These are phyloP conservation scores for Fragaria ananassa DNA, from an alignment of 306 rosid genomes.

Conservation along the genomic window DNA sequence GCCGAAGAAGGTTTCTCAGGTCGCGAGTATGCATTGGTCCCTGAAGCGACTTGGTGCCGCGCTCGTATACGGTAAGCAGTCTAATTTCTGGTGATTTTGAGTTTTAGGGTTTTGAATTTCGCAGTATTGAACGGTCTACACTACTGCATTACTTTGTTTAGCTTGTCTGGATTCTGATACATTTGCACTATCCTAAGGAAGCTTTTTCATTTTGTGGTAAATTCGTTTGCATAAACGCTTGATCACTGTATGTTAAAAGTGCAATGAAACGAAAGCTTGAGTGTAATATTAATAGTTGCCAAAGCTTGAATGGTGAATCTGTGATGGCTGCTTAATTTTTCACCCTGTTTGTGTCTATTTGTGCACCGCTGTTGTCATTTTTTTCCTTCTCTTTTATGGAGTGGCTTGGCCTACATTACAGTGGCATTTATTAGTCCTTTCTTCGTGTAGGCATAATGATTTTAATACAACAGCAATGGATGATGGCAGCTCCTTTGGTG, in stretches of 20 bases:
- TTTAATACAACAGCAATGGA: slow-evolving; percentile 38
- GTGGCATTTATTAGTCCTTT: slow-evolving; percentile 18
- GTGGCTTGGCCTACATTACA: slow-evolving; percentile 7
- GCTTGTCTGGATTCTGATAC: neutral
- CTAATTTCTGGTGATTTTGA: neutral
- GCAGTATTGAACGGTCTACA: neutral
- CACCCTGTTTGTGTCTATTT: neutral
- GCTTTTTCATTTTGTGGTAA: neutral
- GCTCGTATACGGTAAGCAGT: slow-evolving; percentile 56
- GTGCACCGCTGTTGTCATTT: neutral
- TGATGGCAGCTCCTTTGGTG: slow-evolving; percentile 31
- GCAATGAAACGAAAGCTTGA: neutral
- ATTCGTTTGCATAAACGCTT: neutral
- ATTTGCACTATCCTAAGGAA: neutral
- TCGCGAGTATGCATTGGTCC: slow-evolving; percentile 62
- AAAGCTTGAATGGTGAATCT: neutral
- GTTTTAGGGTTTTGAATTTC: neutral
- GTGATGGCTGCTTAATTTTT: neutral
- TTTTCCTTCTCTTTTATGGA: neutral
- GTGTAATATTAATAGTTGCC: neutral
- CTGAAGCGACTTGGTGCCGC: slow-evolving; percentile 70
- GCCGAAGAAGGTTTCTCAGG: slow-evolving; percentile 52
- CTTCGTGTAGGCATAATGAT: slow-evolving; percentile 64
- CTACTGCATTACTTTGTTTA: neutral
- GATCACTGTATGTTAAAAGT: neutral